Evolutionary conservation across 2,329 filamentous ascomycete species (phyloP), one percentile per base, ranked within the genome.

Genomic region (Ophiostoma fasciatum): DNA sequence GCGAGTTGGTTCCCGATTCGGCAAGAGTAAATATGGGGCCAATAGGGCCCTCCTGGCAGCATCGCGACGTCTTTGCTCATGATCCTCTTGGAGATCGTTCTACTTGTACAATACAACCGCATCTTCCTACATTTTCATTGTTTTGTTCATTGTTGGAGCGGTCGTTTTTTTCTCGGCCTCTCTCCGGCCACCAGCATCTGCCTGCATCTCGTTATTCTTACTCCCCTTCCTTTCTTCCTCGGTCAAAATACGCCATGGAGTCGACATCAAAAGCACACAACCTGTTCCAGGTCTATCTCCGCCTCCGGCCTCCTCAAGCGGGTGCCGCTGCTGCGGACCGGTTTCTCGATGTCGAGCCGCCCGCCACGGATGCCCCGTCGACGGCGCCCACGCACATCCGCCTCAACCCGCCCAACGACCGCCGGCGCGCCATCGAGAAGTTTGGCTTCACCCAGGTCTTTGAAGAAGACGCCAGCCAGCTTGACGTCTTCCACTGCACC

Each of bases 401-500:
- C 0, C 57, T 87, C 13, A 82, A 82, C 47, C 85, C 87, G 1
- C 82, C 84, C 3, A 81, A 76, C 43, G 88, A 94, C 42, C 72
- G 88, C 38, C 82, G 88, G 47, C 74, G 87, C 31, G 85, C 87
- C 1, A 74, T 94, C 25, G 90, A 98, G 56, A 84, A 81, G 52
- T 98, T 96, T 53, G 82, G 78, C 2, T 98, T 98, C 52, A 98
- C 90, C 0, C 75, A 75, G 43, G 85, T 98, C 1, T 94, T 96
- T 48, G 81, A 92, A 48, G 87, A 96, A 51, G 68, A 80, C 49
- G 77, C 84, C 2, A 73, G 71, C 7, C 90, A 98, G 52, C 63
- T 90, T 20, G 84, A 94, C 49, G 60, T 98, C 9, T 94, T 98
- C 52, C 70, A 83, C 45, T 78, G 78, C 49, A 82, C 80, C 0